Evolutionary conservation across 208 protist genomes (phyloP).

Genomic region (Balamuthia mandrillaris): DNA sequence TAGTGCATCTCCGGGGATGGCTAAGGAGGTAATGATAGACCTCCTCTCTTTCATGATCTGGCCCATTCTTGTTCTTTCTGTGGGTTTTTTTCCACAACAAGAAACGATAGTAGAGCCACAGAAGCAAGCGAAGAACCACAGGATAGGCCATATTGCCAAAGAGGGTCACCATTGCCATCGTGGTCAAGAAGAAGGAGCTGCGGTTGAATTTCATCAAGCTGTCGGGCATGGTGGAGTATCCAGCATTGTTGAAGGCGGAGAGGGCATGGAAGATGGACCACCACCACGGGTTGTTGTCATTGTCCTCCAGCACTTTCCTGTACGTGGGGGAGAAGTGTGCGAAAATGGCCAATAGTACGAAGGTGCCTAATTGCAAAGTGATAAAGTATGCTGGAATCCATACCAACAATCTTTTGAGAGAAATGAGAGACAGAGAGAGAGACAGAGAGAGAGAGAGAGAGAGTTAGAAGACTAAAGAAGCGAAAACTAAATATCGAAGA

Average conservation of each 20-base stretch:
- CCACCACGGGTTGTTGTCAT: no score
- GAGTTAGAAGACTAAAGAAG: no score
- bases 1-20: conserved; percentile 9
- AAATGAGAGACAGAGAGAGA: no score
- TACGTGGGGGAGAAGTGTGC: no score
- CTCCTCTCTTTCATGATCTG: no score
- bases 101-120: neutral
- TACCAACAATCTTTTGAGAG: no score
- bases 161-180: conserved; percentile 19
- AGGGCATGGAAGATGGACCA: neutral
- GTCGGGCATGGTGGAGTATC: conserved; percentile 11
- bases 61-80: neutral
- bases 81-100: neutral
- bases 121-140: neutral
- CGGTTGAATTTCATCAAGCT: neutral
- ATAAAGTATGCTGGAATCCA: no score
- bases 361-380: no score
- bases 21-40: conserved; percentile 16
- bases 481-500: no score
- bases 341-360: no score
- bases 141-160: conserved; percentile 8
- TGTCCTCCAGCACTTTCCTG: no score
- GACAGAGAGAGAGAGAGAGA: no score
- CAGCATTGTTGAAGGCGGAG: conserved; percentile 21
- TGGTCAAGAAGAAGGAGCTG: neutral